Conservation (phyloP, 1,284 basidiomycete genomes). For the Butyriboletus appendiculatus region DNA sequence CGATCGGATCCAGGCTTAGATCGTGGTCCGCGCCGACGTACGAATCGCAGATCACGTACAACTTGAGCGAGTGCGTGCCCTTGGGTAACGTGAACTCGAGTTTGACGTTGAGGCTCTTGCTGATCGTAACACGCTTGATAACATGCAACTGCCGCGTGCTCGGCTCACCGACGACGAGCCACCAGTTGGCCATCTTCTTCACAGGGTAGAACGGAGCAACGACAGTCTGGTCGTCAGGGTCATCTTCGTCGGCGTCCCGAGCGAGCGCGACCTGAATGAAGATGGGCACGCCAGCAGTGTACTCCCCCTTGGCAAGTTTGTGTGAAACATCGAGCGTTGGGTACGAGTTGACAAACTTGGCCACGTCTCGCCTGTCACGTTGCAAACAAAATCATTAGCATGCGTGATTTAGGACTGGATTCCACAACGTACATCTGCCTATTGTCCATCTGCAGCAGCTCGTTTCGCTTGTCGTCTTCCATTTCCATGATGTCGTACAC, state of each 20-base stretch:
- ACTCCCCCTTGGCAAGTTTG: slow-evolving; percentile 81
- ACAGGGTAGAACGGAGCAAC: slow-evolving; percentile 91
- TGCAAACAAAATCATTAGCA: slow-evolving; percentile 17
- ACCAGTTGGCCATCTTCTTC: slow-evolving; percentile 95
- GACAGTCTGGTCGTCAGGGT: slow-evolving; percentile 79
- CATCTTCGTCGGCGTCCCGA: slow-evolving; percentile 85
- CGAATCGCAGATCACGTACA: slow-evolving; percentile 93
- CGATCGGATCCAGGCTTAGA: slow-evolving; percentile 75
- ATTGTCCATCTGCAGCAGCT: slow-evolving; percentile 83
- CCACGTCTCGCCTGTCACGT: slow-evolving; percentile 73
- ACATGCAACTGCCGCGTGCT: slow-evolving; percentile 77
- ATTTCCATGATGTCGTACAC: slow-evolving; percentile 98
- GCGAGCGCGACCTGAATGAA: slow-evolving; percentile 78
- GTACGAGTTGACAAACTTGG: slow-evolving; percentile 93
- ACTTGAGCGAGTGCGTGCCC: slow-evolving; percentile 80
- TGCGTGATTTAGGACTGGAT: not conserved
- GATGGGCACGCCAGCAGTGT: slow-evolving; percentile 85
- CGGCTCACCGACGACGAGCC: slow-evolving; percentile 91
- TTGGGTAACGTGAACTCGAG: slow-evolving; percentile 89
- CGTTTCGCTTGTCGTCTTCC: slow-evolving; percentile 87
- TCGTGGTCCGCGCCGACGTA: slow-evolving; percentile 92
- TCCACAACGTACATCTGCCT: slow-evolving; percentile 72
- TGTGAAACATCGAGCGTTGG: slow-evolving; percentile 89
- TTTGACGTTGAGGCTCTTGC: slow-evolving; percentile 75
- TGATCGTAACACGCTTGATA: slow-evolving; percentile 95